Evolutionary conservation across 306 rosid genomes (phyloP), one percentile per base, ranked within the genome.

Genomic region (Begonia loranthoides): DNA sequence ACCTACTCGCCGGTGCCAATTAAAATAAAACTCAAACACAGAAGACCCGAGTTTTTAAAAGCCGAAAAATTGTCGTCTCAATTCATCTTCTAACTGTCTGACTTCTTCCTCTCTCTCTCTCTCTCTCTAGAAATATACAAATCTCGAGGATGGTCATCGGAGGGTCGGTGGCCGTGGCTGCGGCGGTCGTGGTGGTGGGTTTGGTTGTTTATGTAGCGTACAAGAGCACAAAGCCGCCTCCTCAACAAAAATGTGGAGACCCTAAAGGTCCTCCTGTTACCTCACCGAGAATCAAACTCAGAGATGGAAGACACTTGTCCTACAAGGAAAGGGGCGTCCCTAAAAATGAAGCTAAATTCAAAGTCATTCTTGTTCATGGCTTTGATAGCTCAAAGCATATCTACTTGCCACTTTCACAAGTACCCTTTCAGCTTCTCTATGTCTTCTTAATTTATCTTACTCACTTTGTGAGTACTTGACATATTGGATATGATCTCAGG

Each of bases 381-480:
- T 80, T 83, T 66, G 78, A 79, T 48, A 74, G 83, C 67, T 77
- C 76, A 51, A 77, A 78, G 60, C 80, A 84, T 34, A 76, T 79
- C 70, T 70, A 64, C 21, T 64, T 79, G 65, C 64, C 70, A 9
- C 71, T 76, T 33, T 60, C 82, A 28, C 36, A 28, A 28, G 36
- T 28, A 28, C 51, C 36, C 36, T 28, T 28, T 28, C 36, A 28
- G 1, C 34, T 6, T 13, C 47, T 14, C 6, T 28, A 4, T 8
- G 5, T 28, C 36, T 28, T 28, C 36, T 28, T 28, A 7, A 5
- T 28, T 8, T 28, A 4, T 28, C 36, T 28, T 1, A 1, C 36
- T 28, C 36, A 28, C 36, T 28, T 28, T 28, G 4, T 4, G 1
- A 28, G 36, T 28, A 7, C 36, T 28, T 28, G 36, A 28, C 4